phyloP scores from a whole-genome alignment of 371 early-diverging fungal genomes.

The Mortierella sp. region DNA sequence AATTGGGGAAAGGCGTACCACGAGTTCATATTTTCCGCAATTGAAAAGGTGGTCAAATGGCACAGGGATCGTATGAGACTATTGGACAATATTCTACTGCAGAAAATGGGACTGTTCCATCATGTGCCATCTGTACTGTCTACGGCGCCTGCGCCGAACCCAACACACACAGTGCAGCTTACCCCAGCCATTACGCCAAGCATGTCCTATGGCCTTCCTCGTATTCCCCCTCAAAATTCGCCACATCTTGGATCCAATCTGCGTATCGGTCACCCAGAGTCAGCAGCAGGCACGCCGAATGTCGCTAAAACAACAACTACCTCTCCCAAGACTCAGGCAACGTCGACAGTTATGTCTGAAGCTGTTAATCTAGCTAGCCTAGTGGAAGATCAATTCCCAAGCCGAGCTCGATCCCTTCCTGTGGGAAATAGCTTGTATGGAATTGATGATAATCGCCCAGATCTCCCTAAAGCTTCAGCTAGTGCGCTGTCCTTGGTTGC shows the following conservation, averaged over 20 bases:
- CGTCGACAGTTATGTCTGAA: slow-evolving; percentile 21
- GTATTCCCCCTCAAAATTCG: slow-evolving; percentile 30
- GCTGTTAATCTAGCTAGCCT: slow-evolving; percentile 33
- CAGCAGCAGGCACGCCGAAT: slow-evolving; percentile 19
- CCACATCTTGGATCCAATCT: slow-evolving; percentile 47
- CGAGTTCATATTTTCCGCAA: slow-evolving; percentile 67
- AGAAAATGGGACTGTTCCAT: slow-evolving; percentile 79
- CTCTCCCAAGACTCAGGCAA: slow-evolving; percentile 33
- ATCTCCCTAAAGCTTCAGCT: slow-evolving; percentile 27
- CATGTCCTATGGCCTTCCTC: slow-evolving; percentile 24
- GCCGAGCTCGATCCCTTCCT: slow-evolving; percentile 27
- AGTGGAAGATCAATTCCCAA: slow-evolving; percentile 55
- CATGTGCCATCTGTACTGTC: slow-evolving; percentile 60
- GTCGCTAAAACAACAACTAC: slow-evolving; percentile 29
- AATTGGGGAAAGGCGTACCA: slow-evolving; percentile 72
- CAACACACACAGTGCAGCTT: background rate
- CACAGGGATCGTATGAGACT: slow-evolving; percentile 67
- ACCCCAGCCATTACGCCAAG: slow-evolving; percentile 18
- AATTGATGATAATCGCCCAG: slow-evolving; percentile 36
- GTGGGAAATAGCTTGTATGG: slow-evolving; percentile 35
- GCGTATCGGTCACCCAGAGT: slow-evolving; percentile 25
- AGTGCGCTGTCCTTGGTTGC: slow-evolving; percentile 35
- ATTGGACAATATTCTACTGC: slow-evolving; percentile 71
- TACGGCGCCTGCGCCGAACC: background rate
- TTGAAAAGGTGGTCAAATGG: slow-evolving; percentile 60